These are phyloP conservation scores for Postia placenta DNA, from an alignment of 768 basidiomycete species.

Conservation along the genomic window DNA sequence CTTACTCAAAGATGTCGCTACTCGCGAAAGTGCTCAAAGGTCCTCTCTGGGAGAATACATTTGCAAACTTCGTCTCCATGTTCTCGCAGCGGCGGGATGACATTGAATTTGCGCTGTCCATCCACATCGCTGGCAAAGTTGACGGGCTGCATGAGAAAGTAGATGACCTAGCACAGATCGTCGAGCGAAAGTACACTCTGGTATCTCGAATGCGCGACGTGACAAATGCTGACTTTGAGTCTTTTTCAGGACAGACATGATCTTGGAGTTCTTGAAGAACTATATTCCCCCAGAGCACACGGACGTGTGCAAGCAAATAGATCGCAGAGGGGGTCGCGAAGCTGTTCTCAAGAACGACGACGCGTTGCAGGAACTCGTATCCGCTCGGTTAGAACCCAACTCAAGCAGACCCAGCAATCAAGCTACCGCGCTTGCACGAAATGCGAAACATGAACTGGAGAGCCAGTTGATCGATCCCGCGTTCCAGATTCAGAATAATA, in stretches of 20 bases:
- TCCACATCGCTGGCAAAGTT: conserved; percentile 21
- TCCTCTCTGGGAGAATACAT: conserved; percentile 23
- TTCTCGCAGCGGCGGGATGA: conserved; percentile 21
- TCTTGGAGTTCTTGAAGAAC: conserved; percentile 31
- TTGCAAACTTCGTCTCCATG: conserved; percentile 9
- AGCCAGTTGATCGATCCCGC: neutral
- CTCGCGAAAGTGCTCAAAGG: conserved; percentile 23
- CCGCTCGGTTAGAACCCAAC: neutral
- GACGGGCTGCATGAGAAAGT: conserved; percentile 16
- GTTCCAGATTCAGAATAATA: neutral
- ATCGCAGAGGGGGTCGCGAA: neutral
- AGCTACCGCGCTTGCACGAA: neutral
- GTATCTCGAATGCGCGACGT: neutral
- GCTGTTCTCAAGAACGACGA: neutral
- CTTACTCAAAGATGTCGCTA: conserved; percentile 24
- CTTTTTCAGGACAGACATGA: conserved; percentile 21
- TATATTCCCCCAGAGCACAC: conserved; percentile 35
- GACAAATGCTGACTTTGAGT: neutral
- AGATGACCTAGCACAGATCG: neutral
- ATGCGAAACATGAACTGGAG: neutral
- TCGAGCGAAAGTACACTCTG: neutral
- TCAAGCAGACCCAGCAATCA: neutral
- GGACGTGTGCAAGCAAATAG: conserved; percentile 24
- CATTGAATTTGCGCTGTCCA: conserved; percentile 23
- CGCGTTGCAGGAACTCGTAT: neutral